Evolutionary conservation across 2,329 filamentous ascomycete genomes (phyloP), one percentile per base, ranked within the genome.

Genomic region (Cladosporium velox): DNA sequence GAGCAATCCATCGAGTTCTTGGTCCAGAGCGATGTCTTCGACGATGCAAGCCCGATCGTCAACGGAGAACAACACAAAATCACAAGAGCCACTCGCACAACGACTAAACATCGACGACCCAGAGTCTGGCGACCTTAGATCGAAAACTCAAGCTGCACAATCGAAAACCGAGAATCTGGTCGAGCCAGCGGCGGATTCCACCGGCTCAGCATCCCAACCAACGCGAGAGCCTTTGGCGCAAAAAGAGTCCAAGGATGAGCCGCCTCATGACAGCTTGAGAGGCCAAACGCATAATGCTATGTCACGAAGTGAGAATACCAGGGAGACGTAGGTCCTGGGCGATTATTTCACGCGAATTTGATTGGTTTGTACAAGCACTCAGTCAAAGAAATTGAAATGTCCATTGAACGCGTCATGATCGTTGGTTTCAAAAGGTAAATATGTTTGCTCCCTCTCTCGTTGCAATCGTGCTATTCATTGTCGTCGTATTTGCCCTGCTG

Each of bases 51-150:
- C 34, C 26, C 61, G 44, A 26, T 47, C 35, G 15, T 8, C 61
- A n/a, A 44, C 51, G 15, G 49, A 47, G 26, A 47, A 24, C 61
- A 57, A 47, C 34, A 28, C 49, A 44, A 57, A 30, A 57, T 64
- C 61, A 35, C 34, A 64, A 64, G 61, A 64, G 21, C 51, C 61
- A 15, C 38, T 64, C 18, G 61, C 61, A 26, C 61, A 64, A 24
- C 61, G 18, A 34, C 35, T 64, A 18, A 57, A 64, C 26, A 64
- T 64, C 35, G 61, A 64, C 14, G 61, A 64, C 24, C 61, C 61
- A 30, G 26, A 30, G 11, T 34, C 51, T 24, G 51, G 35, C 11
- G 61, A 24, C 18, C 18, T 57, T 1, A 64, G 61, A 32, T 38
- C 35, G 0, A 64, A 47, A 18, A 57, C 61, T 1, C 61, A 64